Conservation (phyloP, 2,329 filamentous ascomycete genomes). For the Parascedosporium putredinis region DNA sequence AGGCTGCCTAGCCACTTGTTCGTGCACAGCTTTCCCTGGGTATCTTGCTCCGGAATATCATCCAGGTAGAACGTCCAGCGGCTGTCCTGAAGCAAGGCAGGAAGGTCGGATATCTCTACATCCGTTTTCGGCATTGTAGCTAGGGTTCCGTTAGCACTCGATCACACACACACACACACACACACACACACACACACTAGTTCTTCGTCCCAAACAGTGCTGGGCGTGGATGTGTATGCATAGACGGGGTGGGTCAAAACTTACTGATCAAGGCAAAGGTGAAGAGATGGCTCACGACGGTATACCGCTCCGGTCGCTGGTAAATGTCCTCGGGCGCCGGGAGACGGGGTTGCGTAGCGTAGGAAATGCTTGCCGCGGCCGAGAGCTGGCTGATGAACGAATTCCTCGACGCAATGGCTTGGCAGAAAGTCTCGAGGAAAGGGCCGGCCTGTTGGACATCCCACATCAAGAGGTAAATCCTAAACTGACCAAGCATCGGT, state of each 20-base stretch:
- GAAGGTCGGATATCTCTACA: conserved; percentile 57
- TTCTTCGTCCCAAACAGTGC: no score
- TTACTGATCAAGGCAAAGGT: conserved; percentile 59
- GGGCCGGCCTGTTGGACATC: conserved; percentile 43
- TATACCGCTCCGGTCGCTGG: conserved; percentile 58
- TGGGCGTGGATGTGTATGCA: no score
- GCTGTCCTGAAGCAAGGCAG: conserved; percentile 49
- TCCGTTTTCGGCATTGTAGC: conserved; percentile 50
- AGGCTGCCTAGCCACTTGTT: conserved; percentile 60
- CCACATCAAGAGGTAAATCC: conserved; percentile 60
- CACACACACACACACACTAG: no score
- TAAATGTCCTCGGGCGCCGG: conserved; percentile 54
- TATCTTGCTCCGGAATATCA: conserved; percentile 46
- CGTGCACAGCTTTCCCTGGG: conserved; percentile 42
- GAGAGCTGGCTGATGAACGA: conserved; percentile 52
- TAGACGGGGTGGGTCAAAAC: conserved; percentile 15
- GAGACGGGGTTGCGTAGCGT: conserved; percentile 46
- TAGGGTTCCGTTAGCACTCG: conserved; percentile 17
- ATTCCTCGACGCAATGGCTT: conserved; percentile 36
- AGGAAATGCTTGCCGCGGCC: conserved; percentile 49
- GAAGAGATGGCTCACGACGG: conserved; percentile 54
- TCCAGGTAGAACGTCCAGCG: conserved; percentile 66
- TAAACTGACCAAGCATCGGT: conserved; percentile 66
- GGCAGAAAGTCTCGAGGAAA: conserved; percentile 52
- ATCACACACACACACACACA: no score